Conservation (phyloP, 2,329 filamentous ascomycete species). For the Hymenoscyphus repandus region DNA sequence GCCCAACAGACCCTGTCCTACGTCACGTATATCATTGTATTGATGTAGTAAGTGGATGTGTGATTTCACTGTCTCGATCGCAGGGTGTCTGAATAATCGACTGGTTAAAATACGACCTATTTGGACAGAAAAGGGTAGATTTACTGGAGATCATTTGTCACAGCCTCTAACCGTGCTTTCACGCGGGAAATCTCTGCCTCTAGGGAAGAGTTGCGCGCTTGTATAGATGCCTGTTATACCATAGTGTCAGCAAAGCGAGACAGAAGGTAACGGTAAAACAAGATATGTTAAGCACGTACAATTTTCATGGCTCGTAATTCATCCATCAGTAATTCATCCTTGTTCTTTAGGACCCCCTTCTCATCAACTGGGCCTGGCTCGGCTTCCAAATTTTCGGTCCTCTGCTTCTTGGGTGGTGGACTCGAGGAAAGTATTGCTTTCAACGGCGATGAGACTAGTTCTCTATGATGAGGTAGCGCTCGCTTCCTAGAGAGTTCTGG, state of each 20-base stretch:
- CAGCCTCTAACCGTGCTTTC: constrained; percentile 34
- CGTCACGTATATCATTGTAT: constrained; percentile 68
- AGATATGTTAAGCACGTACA: constrained; percentile 14
- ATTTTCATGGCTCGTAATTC: constrained; percentile 30
- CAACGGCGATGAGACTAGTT: neutral
- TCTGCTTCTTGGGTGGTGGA: neutral
- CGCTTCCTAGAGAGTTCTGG: neutral
- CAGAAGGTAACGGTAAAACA: neutral
- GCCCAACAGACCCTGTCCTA: constrained; percentile 60
- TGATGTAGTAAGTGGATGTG: constrained; percentile 62
- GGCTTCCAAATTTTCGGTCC: neutral
- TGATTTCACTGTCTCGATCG: constrained; percentile 47
- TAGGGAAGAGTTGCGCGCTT: constrained; percentile 42
- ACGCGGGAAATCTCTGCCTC: constrained; percentile 29
- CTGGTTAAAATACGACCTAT: neutral
- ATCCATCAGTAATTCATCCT: constrained; percentile 21
- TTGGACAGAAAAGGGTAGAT: constrained; percentile 4
- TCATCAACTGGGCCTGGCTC: neutral
- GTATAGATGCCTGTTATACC: constrained; percentile 26
- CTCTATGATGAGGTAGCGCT: neutral
- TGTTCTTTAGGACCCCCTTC: neutral
- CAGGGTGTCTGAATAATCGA: constrained; percentile 15
- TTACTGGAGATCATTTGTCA: constrained; percentile 30
- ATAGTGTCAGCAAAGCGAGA: neutral
- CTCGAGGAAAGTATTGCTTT: neutral